Evolutionary conservation across 2,329 filamentous ascomycete genomes (phyloP), one percentile per base, ranked within the genome.

Genomic region (Camillea tinctor): DNA sequence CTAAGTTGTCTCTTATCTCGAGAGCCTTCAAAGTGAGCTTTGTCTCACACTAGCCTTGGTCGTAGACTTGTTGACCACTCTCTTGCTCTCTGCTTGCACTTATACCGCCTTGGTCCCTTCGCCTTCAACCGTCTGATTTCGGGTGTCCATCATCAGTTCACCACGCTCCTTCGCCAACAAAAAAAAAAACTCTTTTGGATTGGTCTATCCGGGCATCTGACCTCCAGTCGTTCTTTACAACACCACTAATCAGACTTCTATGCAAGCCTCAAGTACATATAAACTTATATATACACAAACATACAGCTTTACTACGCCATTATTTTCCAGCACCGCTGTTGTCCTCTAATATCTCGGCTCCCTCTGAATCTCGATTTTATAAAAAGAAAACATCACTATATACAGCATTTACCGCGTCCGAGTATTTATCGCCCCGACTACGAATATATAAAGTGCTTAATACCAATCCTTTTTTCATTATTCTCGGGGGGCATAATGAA

Each of bases 151-250:
- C 64, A 66, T 59, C 61, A 69, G 62, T 64, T 66, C 61, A 66
- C 66, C 66, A 72, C 71, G 59, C 67, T 72, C 70, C 59, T 72
- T 73, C 66, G 63, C 58, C 57, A 66, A 56, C 56, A 61, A 62
- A 57, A 64, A 57, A 56, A 66, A 56, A 55, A 61, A 62, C 57
- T 61, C 61, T 44, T 64, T 62, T 62, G 60, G 66, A 53, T 58
- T 58, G 58, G 60, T 60, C 61, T 66, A 55, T 64, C 63, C 62
- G 62, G 62, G 60, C 59, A 68, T 66, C 71, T 72, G 62, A 73
- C 72, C 69, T 65, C 52, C 66, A 73, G 72, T 73, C 72, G 22
- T 70, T 74, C 72, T 65, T 73, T 74, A 68, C 58, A 61, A 58
- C 59, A 60, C 59, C 40, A 48, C 40, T 59, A 51, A 56, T 36